A percentile compares a stretch with the other conserved stretches of the same genome.
Evolutionary conservation across 108 stramenopile genomes (phyloP).

Genomic region (Cyclotella choctawhatcheeana): DNA sequence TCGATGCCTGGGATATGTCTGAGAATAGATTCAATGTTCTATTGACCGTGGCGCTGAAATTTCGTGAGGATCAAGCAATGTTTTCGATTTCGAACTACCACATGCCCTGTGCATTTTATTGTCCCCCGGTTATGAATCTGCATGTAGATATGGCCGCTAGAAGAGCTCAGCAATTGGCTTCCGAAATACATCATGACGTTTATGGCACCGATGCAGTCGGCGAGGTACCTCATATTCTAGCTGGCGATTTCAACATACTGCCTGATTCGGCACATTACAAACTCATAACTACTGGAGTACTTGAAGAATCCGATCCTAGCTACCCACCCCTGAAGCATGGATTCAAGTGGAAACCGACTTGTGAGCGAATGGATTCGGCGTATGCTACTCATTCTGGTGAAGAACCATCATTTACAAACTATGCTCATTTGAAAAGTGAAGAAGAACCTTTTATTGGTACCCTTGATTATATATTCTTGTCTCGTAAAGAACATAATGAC

Average conservation of each 20-base stretch:
- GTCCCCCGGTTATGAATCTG: constrained; percentile 86
- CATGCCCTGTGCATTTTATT: constrained; percentile 96
- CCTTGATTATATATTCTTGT: constrained; percentile 92
- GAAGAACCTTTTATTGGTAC: constrained; percentile 90
- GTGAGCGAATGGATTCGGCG: constrained; percentile 69
- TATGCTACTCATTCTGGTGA: constrained; percentile 54
- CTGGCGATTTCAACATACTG: constrained; percentile 93
- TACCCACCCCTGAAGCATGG: constrained; percentile 70
- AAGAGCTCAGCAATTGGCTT: constrained; percentile 46
- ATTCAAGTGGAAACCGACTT: constrained; percentile 62
- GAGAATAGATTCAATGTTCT: constrained; percentile 77
- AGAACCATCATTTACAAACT: constrained; percentile 94
- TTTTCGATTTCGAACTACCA: constrained; percentile 93
- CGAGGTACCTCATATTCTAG: constrained; percentile 68
- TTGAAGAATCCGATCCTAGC: constrained; percentile 56
- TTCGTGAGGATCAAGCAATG: constrained; percentile 25
- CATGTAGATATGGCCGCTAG: constrained; percentile 78
- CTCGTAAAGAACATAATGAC: constrained; percentile 34
- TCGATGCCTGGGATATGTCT: constrained; percentile 82
- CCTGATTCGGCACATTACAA: constrained; percentile 85
- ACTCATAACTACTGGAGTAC: constrained; percentile 85
- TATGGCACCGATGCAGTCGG: constrained; percentile 14
- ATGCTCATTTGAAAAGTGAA: constrained; percentile 69
- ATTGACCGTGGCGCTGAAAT: constrained; percentile 65
- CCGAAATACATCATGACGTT: constrained; percentile 25